Conservation (phyloP, 768 basidiomycete genomes). For the Psilocybe sp. region DNA sequence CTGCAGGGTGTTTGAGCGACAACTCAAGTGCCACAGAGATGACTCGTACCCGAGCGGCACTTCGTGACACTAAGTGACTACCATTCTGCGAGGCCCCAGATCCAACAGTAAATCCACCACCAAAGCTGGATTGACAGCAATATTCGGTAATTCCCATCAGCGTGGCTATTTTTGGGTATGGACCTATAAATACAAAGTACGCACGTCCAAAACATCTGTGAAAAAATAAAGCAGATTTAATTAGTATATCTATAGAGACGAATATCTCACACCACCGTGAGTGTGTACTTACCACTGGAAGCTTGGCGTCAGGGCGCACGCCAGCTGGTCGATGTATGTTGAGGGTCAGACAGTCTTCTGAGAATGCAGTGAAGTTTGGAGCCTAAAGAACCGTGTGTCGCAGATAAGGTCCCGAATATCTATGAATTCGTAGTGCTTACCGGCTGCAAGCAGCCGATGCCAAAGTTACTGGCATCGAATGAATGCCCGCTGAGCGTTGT, state of each 20-base stretch:
- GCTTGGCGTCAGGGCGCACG: neutral
- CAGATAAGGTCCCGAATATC: neutral
- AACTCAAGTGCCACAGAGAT: too few species aligned
- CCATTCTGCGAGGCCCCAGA: too few species aligned
- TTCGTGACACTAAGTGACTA: too few species aligned
- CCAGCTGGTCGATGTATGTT: neutral
- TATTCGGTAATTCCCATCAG: too few species aligned
- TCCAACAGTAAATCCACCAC: too few species aligned
- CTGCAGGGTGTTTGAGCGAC: too few species aligned
- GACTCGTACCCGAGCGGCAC: too few species aligned
- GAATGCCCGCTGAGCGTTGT: neutral
- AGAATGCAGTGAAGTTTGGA: neutral
- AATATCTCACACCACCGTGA: too few species aligned
- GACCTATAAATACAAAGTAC: too few species aligned
- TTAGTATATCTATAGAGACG: neutral
- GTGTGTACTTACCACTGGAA: too few species aligned
- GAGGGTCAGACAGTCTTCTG: neutral
- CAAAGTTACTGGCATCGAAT: neutral
- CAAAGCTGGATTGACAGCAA: neutral
- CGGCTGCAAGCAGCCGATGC: neutral
- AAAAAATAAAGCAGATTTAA: conserved; percentile 3
- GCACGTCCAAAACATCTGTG: too few species aligned
- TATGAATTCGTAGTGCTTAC: neutral
- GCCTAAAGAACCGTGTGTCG: neutral
- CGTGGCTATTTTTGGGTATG: too few species aligned